Evolutionary conservation across 192 early-diverging fungal genomes (phyloP).

Genomic region (Podila horticola): DNA sequence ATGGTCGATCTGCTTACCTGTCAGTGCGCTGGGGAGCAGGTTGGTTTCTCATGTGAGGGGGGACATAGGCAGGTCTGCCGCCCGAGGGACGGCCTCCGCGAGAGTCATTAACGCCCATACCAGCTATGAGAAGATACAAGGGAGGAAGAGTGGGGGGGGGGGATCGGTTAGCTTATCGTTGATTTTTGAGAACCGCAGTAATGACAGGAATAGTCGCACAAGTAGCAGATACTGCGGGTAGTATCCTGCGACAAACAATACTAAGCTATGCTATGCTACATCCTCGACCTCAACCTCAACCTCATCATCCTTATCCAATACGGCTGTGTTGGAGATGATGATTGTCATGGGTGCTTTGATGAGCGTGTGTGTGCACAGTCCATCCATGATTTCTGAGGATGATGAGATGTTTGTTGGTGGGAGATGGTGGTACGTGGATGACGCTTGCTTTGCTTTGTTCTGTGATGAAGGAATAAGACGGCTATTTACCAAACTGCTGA

Average conservation of each 20-base stretch:
- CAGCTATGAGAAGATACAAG: constrained; percentile 57
- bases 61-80: constrained; percentile 66
- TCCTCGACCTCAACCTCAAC: background rate
- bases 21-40: constrained; percentile 4
- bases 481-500: constrained; percentile 73
- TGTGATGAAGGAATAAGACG: too few species aligned
- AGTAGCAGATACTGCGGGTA: too few species aligned
- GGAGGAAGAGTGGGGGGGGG: constrained; percentile 6
- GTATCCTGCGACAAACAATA: too few species aligned
- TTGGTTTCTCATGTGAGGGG: constrained; percentile 73
- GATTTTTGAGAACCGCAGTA: too few species aligned
- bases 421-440: too few species aligned
- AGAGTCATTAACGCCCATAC: constrained; percentile 72
- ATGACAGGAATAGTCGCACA: too few species aligned
- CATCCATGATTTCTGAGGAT: too few species aligned
- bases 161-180: background rate
- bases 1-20: background rate
- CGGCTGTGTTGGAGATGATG: too few species aligned
- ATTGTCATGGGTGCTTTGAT: too few species aligned
- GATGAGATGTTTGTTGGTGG: too few species aligned
- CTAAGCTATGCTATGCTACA: background rate
- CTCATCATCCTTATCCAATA: background rate
- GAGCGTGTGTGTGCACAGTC: too few species aligned
- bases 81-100: constrained; percentile 52
- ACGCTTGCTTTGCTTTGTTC: too few species aligned